Evolutionary conservation across 2,329 filamentous ascomycete genomes (phyloP).

Genomic region (Ceratocystis eucalypticola): DNA sequence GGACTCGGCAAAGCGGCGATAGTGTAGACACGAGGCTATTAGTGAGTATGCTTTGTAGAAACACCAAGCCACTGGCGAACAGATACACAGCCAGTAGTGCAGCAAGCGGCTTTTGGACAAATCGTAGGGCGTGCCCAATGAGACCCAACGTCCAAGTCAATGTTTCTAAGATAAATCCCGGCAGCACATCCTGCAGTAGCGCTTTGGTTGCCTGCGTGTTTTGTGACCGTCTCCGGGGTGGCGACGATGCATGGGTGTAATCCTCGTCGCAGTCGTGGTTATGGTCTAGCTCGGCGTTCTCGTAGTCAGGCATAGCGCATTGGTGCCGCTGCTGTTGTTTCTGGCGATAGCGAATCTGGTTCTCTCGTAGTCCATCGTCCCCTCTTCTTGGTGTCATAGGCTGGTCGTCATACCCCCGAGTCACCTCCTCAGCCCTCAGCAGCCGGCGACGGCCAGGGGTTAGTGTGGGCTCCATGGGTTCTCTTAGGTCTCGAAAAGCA

Average conservation of each 20-base stretch:
- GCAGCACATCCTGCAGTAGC: constrained; percentile 28
- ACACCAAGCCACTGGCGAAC: constrained; percentile 42
- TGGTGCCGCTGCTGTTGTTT: not conserved
- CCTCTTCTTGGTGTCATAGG: not conserved
- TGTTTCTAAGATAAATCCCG: constrained; percentile 29
- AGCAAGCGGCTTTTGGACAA: constrained; percentile 51
- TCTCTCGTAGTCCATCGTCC: not conserved
- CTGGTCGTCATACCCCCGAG: not conserved
- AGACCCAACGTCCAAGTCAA: constrained; percentile 42
- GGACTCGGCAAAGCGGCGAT: constrained; percentile 56
- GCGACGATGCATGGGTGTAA: not conserved
- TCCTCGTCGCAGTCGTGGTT: not conserved
- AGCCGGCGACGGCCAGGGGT: constrained; percentile 22
- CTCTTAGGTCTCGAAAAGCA: constrained; percentile 25
- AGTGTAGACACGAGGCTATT: constrained; percentile 47
- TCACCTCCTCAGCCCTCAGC: constrained; percentile 10
- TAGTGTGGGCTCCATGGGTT: constrained; percentile 14
- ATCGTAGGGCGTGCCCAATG: constrained; percentile 43
- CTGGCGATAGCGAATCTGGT: not conserved
- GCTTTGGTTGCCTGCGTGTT: constrained; percentile 22
- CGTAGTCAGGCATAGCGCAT: not conserved
- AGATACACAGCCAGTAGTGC: constrained; percentile 49
- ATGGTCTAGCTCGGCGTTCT: constrained; percentile 5
- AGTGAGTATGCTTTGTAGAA: constrained; percentile 49
- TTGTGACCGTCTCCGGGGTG: not conserved